These are phyloP conservation scores for Myotisia sp. DNA, from an alignment of 2,329 filamentous ascomycete species.

Conservation along the genomic window DNA sequence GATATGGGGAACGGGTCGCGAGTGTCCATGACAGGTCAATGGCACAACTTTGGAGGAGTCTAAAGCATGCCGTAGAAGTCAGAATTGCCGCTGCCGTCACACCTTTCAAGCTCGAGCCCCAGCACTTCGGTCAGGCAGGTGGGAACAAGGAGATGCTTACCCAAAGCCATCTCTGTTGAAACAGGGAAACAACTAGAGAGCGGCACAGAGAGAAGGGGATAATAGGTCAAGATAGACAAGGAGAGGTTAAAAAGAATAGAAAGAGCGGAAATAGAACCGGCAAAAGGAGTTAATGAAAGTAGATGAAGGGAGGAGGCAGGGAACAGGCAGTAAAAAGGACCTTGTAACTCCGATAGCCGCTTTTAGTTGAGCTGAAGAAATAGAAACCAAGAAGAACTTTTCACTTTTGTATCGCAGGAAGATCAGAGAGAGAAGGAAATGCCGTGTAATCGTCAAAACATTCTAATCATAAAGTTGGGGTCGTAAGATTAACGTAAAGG, in stretches of 20 bases:
- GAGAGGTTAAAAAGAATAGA: background rate
- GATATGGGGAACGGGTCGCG: conserved; percentile 78
- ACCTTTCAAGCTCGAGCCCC: too few species aligned
- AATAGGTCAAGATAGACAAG: background rate
- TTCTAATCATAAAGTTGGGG: conserved; percentile 22
- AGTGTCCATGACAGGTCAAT: conserved; percentile 87
- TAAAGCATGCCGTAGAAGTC: too few species aligned
- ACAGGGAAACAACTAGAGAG: background rate
- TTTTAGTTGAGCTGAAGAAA: conserved; percentile 2
- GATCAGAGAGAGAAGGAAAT: conserved; percentile 8
- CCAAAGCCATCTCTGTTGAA: conserved; percentile 4
- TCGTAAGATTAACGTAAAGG: conserved; percentile 6
- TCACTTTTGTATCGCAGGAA: conserved; percentile 6
- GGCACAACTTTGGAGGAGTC: conserved; percentile 42
- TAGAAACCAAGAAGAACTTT: conserved; percentile 5
- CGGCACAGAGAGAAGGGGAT: background rate
- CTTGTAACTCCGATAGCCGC: background rate
- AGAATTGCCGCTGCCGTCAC: too few species aligned
- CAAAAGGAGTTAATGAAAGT: conserved; percentile 1
- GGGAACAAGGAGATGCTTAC: too few species aligned
- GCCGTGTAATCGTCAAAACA: conserved; percentile 24
- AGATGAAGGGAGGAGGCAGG: background rate
- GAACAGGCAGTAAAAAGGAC: background rate
- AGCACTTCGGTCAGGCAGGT: too few species aligned
- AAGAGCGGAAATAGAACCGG: conserved; percentile 1